Evolutionary conservation across 2,329 filamentous ascomycete species (phyloP).

Genomic region (Botrytis byssoidea): DNA sequence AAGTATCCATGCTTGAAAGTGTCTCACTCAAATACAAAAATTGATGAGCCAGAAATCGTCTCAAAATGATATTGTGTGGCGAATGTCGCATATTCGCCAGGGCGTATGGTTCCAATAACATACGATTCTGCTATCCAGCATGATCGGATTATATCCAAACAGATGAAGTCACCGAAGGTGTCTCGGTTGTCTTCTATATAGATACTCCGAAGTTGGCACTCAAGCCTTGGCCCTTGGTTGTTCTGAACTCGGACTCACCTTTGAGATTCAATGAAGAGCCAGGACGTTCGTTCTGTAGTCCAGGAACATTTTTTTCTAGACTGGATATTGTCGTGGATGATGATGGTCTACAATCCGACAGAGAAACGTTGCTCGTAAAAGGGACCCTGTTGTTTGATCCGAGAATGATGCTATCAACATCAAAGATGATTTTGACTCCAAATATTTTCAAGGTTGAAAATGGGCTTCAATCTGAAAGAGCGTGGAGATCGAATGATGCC

Average conservation of each 20-base stretch:
- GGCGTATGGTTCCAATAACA: not conserved
- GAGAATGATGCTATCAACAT: not conserved
- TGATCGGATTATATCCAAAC: not conserved
- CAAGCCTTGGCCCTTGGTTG: not conserved
- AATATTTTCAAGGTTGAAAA: not conserved
- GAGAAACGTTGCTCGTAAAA: not conserved
- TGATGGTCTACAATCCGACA: not conserved
- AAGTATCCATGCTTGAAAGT: not conserved
- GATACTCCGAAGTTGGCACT: not conserved
- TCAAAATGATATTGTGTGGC: not conserved
- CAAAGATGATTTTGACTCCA: not conserved
- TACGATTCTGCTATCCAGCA: too few species aligned
- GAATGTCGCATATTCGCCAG: too few species aligned
- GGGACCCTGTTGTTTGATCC: not conserved
- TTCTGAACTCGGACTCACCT: not conserved
- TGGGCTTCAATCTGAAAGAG: too few species aligned
- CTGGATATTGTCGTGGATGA: not conserved
- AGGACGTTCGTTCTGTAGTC: too few species aligned
- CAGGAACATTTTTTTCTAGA: too few species aligned
- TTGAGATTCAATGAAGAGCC: not conserved
- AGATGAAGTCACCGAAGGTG: too few species aligned
- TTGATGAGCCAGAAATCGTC: not conserved
- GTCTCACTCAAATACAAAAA: not conserved
- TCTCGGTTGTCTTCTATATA: not conserved
- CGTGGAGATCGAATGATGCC: not conserved